Percentiles rank a stretch among this genome's conserved stretches.
Evolutionary conservation across 805 yeast genomes (phyloP).

Genomic region (Brettanomyces naardenensis): DNA sequence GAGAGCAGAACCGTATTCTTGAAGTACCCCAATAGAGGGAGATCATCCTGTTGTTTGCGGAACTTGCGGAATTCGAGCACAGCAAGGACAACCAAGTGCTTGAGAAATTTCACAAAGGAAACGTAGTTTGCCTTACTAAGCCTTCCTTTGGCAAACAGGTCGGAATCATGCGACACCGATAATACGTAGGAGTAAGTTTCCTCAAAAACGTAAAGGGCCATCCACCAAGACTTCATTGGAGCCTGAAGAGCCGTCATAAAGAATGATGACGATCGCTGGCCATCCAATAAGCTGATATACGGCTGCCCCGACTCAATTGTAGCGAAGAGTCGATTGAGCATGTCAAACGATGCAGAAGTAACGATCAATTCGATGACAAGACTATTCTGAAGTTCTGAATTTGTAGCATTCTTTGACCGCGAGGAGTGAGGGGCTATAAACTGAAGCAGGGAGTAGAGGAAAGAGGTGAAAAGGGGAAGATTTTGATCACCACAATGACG

Average conservation of each 20-base stretch:
- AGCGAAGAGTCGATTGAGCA: constrained; percentile 14
- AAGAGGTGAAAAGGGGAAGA: background rate
- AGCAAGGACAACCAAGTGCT: constrained; percentile 37
- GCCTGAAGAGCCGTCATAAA: background rate
- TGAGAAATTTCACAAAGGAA: constrained; percentile 39
- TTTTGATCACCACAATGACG: background rate
- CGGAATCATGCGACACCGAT: constrained; percentile 58
- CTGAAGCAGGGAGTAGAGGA: constrained; percentile 14
- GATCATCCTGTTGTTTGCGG: constrained; percentile 1
- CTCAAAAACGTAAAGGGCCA: constrained; percentile 41
- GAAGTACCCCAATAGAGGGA: background rate
- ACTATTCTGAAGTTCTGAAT: constrained; percentile 12
- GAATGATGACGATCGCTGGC: background rate
- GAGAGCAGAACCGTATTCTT: constrained; percentile 26
- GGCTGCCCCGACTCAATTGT: background rate
- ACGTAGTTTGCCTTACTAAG: constrained; percentile 31
- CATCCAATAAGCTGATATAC: background rate
- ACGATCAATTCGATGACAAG: constrained; percentile 19
- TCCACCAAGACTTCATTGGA: constrained; percentile 12
- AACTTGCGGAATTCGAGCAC: constrained; percentile 17
- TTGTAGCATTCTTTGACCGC: constrained; percentile 5
- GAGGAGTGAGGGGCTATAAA: constrained; percentile 11
- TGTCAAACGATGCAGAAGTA: constrained; percentile 13
- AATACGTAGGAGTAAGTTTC: constrained; percentile 63
- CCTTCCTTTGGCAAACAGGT: constrained; percentile 38